These are phyloP conservation scores for Lupinus albus DNA, from an alignment of 306 rosid genomes.

Conservation along the genomic window DNA sequence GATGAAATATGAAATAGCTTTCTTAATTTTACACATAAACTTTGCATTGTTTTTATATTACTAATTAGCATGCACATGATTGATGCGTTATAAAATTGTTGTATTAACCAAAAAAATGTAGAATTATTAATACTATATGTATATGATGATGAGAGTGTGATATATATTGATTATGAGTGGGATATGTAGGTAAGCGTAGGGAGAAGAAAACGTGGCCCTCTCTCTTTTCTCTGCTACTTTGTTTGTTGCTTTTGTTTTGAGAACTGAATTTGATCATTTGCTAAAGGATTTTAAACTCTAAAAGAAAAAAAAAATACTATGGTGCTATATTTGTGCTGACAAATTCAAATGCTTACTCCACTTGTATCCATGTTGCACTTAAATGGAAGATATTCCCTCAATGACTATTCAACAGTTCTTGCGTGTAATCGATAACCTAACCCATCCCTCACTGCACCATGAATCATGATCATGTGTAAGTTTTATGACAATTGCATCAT, in stretches of 20 bases:
- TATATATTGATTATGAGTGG: too few relatives aligned
- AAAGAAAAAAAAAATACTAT: conserved; percentile 38
- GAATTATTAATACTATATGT: too few relatives aligned
- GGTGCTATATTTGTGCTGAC: conserved; percentile 64
- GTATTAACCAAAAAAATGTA: too few relatives aligned
- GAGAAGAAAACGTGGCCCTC: too few relatives aligned
- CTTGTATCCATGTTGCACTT: conserved; percentile 51
- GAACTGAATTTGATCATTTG: conserved; percentile 1
- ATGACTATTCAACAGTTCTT: conserved; percentile 50
- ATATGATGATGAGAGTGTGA: too few relatives aligned
- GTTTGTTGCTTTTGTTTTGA: background rate
- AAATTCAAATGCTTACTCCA: conserved; percentile 58
- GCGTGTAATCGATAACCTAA: conserved; percentile 45
- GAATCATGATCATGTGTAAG: conserved; percentile 45
- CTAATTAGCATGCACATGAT: too few relatives aligned
- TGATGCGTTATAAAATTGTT: too few relatives aligned
- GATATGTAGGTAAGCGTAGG: too few relatives aligned
- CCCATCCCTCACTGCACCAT: conserved; percentile 47
- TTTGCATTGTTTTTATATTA: too few relatives aligned
- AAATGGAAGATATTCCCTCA: conserved; percentile 52
- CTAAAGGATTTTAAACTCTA: background rate
- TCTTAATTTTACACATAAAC: too few relatives aligned
- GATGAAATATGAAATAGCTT: too few relatives aligned
- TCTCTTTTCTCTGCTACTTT: background rate
- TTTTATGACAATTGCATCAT: conserved; percentile 55